Percentiles rank a stretch among this genome's conserved stretches.
Conservation (phyloP, 1,284 basidiomycete genomes). For the Rhodotorula glutinis region DNA sequence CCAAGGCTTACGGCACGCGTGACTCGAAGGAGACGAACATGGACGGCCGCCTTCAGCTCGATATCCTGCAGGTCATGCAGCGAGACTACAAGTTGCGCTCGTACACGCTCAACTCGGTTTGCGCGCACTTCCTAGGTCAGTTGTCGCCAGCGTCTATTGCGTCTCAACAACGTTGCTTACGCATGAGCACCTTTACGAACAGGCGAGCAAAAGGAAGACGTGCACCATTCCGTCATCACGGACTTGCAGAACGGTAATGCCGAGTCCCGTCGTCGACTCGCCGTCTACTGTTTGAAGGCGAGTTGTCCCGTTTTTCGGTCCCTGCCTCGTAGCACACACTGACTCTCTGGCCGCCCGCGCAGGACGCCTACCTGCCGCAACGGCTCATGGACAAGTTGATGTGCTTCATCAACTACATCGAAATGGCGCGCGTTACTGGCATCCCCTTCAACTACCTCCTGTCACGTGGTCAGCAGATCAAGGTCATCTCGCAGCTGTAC, state of each 20-base stretch:
- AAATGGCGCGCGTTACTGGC: constrained; percentile 93
- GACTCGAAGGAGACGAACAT: constrained; percentile 88
- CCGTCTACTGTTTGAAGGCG: constrained; percentile 94
- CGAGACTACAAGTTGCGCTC: constrained; percentile 91
- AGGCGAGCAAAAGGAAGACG: constrained; percentile 93
- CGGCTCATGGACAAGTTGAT: constrained; percentile 90
- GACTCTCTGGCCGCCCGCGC: neutral
- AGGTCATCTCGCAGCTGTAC: constrained; percentile 88
- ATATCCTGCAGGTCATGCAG: constrained; percentile 93
- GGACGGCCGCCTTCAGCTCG: constrained; percentile 86
- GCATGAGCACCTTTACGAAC: no score
- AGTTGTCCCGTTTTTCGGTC: constrained; percentile 14
- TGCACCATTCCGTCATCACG: constrained; percentile 94
- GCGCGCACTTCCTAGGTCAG: constrained; percentile 77
- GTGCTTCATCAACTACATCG: constrained; percentile 94
- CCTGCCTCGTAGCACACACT: neutral
- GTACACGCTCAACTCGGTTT: constrained; percentile 93
- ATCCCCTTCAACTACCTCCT: constrained; percentile 95
- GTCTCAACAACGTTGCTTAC: no score
- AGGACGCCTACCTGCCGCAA: constrained; percentile 96
- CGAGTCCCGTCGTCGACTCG: constrained; percentile 80
- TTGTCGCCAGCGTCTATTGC: neutral
- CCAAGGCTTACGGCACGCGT: constrained; percentile 89
- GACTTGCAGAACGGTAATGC: constrained; percentile 91
- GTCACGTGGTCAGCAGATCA: constrained; percentile 90